phyloP scores from a whole-genome alignment of 305 asterid genomes.

The Fraxinus xanthoxyloides region DNA sequence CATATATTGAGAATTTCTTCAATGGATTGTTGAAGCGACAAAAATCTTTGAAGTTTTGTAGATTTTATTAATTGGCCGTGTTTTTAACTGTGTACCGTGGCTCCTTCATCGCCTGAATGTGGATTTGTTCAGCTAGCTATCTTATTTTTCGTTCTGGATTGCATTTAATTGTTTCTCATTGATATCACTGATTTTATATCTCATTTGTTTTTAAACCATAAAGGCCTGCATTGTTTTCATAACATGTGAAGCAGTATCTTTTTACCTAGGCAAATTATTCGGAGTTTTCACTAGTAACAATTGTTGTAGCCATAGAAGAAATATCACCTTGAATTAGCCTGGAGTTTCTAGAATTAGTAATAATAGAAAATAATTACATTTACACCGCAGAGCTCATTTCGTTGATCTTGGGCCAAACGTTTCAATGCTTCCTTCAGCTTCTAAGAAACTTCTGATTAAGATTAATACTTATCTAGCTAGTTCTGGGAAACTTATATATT shows the following conservation, averaged over 20 bases:
- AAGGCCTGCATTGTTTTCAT: not conserved
- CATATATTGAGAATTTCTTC: not conserved
- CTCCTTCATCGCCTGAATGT: not conserved
- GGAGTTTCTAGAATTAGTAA: not conserved
- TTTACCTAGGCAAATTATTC: not conserved
- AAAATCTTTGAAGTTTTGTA: not conserved
- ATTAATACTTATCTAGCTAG: not conserved
- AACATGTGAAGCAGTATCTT: not conserved
- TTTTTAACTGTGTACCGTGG: not conserved
- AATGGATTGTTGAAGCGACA: slow-evolving; percentile 5
- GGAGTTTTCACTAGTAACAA: not conserved
- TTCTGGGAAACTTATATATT: not conserved
- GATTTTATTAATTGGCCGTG: slow-evolving; percentile 11
- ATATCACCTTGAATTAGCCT: not conserved
- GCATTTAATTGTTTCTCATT: not conserved
- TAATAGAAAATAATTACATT: not conserved
- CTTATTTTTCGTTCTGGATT: not conserved
- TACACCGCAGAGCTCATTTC: not conserved
- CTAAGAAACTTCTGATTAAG: not conserved
- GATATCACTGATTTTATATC: not conserved
- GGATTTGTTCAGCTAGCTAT: slow-evolving; percentile 2
- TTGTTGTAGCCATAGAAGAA: not conserved
- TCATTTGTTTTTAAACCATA: not conserved
- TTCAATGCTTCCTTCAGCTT: not conserved
- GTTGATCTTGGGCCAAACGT: not conserved